These are phyloP conservation scores for Saitozyma podzolica DNA, from an alignment of 768 basidiomycete species.

Conservation along the genomic window DNA sequence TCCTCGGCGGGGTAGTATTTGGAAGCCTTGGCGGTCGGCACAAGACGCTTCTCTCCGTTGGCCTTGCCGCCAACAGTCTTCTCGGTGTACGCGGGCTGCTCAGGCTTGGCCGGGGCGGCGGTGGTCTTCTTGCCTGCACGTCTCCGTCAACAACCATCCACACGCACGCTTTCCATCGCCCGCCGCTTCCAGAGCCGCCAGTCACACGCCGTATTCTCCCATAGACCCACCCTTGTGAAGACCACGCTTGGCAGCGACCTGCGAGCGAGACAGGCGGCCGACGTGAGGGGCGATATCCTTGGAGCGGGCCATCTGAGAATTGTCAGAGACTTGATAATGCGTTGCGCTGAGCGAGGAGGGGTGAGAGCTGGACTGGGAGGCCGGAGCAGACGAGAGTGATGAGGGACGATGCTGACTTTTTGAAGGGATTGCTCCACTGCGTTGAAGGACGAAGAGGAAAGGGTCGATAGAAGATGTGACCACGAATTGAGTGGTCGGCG, in stretches of 20 bases:
- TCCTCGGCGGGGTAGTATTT: slow-evolving; percentile 69
- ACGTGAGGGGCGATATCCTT: slow-evolving; percentile 79
- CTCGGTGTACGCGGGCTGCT: slow-evolving; percentile 70
- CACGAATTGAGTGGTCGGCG: too few relatives aligned
- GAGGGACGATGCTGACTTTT: slow-evolving; percentile 13
- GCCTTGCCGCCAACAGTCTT: slow-evolving; percentile 77
- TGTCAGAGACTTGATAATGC: too few relatives aligned
- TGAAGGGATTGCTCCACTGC: too few relatives aligned
- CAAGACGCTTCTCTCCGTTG: slow-evolving; percentile 83
- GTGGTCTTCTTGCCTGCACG: slow-evolving; percentile 61
- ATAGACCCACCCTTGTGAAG: slow-evolving; percentile 69
- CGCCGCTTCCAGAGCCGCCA: too few relatives aligned
- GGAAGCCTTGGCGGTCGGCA: slow-evolving; percentile 76
- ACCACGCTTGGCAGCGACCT: slow-evolving; percentile 75
- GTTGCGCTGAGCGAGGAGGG: too few relatives aligned
- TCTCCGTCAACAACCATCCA: too few relatives aligned
- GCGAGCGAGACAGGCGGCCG: slow-evolving; percentile 79
- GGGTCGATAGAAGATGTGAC: too few relatives aligned
- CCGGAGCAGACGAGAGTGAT: neutral
- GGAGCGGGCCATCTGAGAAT: slow-evolving; percentile 53
- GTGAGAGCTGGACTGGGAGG: neutral
- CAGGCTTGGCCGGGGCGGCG: slow-evolving; percentile 63
- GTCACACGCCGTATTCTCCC: too few relatives aligned
- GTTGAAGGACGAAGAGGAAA: too few relatives aligned
- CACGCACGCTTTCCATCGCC: too few relatives aligned